Evolutionary conservation across 2,329 filamentous ascomycete species (phyloP).

Genomic region (Aspergillus sp.): DNA sequence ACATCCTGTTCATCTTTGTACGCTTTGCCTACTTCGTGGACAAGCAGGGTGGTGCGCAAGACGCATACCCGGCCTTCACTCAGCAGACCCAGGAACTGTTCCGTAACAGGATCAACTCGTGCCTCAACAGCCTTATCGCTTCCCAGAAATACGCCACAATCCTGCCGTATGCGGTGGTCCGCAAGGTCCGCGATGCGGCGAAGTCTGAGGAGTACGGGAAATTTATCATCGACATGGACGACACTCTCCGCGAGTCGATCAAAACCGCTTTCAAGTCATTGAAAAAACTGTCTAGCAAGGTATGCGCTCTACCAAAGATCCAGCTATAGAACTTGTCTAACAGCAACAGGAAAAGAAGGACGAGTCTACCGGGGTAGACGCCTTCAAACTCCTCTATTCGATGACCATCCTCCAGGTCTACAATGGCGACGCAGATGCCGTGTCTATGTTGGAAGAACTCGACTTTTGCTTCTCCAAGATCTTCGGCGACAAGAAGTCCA

Average conservation of each 20-base stretch:
- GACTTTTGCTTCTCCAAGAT: conserved; percentile 70
- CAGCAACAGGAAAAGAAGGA: conserved; percentile 49
- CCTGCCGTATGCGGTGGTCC: conserved; percentile 41
- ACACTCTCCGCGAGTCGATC: conserved; percentile 42
- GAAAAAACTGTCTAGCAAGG: conserved; percentile 38
- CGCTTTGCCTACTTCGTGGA: conserved; percentile 52
- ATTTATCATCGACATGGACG: conserved; percentile 50
- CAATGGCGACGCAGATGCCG: conserved; percentile 81
- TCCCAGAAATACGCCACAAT: conserved; percentile 35
- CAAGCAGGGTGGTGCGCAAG: conserved; percentile 34
- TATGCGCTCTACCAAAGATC: conserved; percentile 7
- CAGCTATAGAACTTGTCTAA: conserved; percentile 12
- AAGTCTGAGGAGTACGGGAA: conserved; percentile 37
- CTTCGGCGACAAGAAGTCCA: conserved; percentile 49
- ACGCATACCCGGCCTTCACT: conserved; percentile 46
- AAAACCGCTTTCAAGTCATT: conserved; percentile 44
- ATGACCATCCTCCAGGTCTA: conserved; percentile 86
- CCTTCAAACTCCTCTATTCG: conserved; percentile 77
- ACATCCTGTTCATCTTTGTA: conserved; percentile 46
- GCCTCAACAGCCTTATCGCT: conserved; percentile 52
- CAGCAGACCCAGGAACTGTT: conserved; percentile 51
- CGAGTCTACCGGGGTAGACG: conserved; percentile 48
- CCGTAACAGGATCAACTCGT: conserved; percentile 55
- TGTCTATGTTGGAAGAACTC: conserved; percentile 80
- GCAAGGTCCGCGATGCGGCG: conserved; percentile 39